Evolutionary conservation across 192 early-diverging fungal genomes (phyloP).

Genomic region (Funneliformis geosporum): DNA sequence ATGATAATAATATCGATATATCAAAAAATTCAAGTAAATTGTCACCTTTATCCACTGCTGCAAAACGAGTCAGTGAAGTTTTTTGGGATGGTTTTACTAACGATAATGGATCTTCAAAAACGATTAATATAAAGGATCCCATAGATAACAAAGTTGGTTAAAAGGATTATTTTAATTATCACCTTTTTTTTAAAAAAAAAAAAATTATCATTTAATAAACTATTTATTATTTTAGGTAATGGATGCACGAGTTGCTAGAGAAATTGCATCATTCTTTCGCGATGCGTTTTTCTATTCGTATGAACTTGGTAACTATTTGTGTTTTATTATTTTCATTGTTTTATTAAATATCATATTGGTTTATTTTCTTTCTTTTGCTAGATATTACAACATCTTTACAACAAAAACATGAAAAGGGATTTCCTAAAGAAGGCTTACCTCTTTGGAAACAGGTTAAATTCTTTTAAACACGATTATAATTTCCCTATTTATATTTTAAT

Average conservation of each 20-base stretch:
- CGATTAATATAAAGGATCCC: background rate
- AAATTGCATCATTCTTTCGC: conserved; percentile 51
- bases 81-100: conserved; percentile 23
- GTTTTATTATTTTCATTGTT: conserved; percentile 27
- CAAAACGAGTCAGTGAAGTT: background rate
- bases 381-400: conserved; percentile 49
- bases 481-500: background rate
- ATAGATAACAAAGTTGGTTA: conserved; percentile 12
- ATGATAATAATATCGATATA: background rate
- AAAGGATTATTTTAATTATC: background rate
- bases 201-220: background rate
- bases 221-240: conserved; percentile 28
- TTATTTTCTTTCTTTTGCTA: conserved; percentile 11
- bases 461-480: background rate
- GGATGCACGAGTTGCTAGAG: conserved; percentile 50
- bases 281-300: conserved; percentile 52
- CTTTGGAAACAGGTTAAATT: conserved; percentile 40
- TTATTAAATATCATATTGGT: conserved; percentile 23
- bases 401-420: conserved; percentile 33
- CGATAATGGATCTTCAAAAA: background rate
- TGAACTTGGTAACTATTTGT: conserved; percentile 41
- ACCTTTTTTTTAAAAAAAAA: background rate
- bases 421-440: conserved; percentile 7
- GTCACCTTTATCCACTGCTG: background rate
- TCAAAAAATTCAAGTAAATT: background rate